Evolutionary conservation across 352 stramenopile genomes (phyloP), one percentile per base, ranked within the genome.

Genomic region (Blastocystis sp.): DNA sequence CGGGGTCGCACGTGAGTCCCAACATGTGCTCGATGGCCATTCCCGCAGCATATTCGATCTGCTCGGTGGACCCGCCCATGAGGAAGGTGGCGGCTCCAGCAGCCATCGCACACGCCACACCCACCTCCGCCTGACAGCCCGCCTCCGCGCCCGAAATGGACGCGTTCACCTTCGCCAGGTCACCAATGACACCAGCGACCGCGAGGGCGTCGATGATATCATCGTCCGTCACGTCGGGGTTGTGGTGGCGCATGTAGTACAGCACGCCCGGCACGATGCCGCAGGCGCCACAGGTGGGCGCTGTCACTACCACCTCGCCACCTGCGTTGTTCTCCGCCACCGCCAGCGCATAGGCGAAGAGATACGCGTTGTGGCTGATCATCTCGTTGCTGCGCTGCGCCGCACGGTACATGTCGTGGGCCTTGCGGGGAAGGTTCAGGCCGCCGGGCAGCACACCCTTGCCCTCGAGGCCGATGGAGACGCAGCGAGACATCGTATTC

Each of bases 21-120:
- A 88, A 57, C 42, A 61, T 77, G 54, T 88, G 87, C 56, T 88
- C 87, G 59, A 88, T 88, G n/a, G 87, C 87, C 64, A 88, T 88
- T 32, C 71, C 64, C 16, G 87, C 87, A 8, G 87, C 87, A 34
- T 88, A 87, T 48, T 88, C 87, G 32, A 88, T 84, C 78, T 88
- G 87, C 18, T 78, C 76, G 9, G 84, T 72, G 7, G 84, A 79
- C 16, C 81, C 87, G n/a, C 87, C 87, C 32, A 88, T 78, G 29
- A 84, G 61, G 18, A 86, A 86, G 4, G 56, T 54, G 4, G 85
- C 48, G 24, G 79, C 87, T 24, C 64, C 87, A 4, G 87, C 86
- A 14, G 87, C 87, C 87, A 88, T 88, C 27, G 84, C 67, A 49
- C 87, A 87, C n/a, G 87, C 87, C 4, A 38, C 34, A n/a, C 87